These are phyloP conservation scores for Trichoderma atrobrunneum DNA, from an alignment of 2,329 filamentous ascomycete genomes.

Conservation along the genomic window DNA sequence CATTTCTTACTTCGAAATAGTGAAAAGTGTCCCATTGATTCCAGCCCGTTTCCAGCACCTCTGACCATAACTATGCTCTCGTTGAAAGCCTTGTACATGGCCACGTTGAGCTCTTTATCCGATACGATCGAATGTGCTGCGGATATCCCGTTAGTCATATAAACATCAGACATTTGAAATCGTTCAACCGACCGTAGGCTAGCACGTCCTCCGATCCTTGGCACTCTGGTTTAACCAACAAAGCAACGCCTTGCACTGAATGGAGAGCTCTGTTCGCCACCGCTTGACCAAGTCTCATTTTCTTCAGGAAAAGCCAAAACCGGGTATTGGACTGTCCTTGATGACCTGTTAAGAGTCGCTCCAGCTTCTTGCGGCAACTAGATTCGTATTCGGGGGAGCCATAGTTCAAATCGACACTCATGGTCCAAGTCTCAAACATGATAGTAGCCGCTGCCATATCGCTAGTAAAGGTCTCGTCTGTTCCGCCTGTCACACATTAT, in stretches of 20 bases:
- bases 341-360: not conserved
- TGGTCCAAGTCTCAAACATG: not conserved
- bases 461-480: not conserved
- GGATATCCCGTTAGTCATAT: not conserved
- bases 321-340: not conserved
- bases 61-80: not conserved
- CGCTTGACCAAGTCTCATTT: not conserved
- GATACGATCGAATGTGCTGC: not conserved
- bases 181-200: not conserved
- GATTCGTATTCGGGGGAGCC: not conserved
- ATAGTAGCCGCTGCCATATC: not conserved
- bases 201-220: not conserved
- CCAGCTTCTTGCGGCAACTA: not conserved
- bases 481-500: not conserved
- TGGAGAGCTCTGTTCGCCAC: not conserved
- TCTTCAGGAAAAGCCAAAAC: not conserved
- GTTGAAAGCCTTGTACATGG: conserved; percentile 5
- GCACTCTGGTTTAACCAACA: not conserved
- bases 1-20: not conserved
- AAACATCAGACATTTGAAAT: not conserved
- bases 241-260: no score
- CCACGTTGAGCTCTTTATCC: not conserved
- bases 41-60: not conserved
- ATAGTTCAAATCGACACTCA: not conserved
- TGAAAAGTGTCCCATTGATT: not conserved